Evolutionary conservation across 1,139 yeast species (phyloP), one percentile per base, ranked within the genome.

Genomic region (Kazachstania sp.): DNA sequence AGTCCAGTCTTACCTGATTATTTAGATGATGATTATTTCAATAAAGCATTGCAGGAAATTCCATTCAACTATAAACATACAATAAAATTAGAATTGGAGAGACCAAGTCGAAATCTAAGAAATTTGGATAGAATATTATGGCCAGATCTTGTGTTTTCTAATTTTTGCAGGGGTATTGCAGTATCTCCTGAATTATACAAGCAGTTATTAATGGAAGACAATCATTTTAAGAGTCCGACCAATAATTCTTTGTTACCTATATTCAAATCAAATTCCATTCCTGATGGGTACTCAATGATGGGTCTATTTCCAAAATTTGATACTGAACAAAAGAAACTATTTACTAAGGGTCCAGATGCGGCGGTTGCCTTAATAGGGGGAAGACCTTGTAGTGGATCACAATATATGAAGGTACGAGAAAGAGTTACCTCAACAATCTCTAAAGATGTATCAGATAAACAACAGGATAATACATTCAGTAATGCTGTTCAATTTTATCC

Each of bases 301-400:
- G 63, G 59, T 2, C 46, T 59, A 12, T 56, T 57, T 29, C 63
- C 63, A 2, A 46, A 47, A 16, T 50, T 46, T 41, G 48, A 45
- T 23, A 39, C 32, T 13, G 39, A 48, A 1, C 59, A 55, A 28
- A 44, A 35, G 7, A 28, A 31, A 2, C 32, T 49, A 8, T 57
- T 53, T 45, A 23, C 28, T 4, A 34, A 49, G 0, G 55, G 52
- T 12, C 8, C 49, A 3, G 51, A 53, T 18, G 28, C 45, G 2
- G 47, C 45, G 31, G 45, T 45, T 18, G 51, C 58, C 2, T 41
- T 51, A 20, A 47, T 55, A n/a, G 48, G 41, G n/a, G 50, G 47
- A 23, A 45, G 37, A 5, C 41, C 37, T 13, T 54, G 52, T 44
- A 31, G 31, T 12, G 34, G 29, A 23, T 13, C 28, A n/a, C 15